phyloP scores from a whole-genome alignment of 352 stramenopile species.

The Globisporangium cederbergense region DNA sequence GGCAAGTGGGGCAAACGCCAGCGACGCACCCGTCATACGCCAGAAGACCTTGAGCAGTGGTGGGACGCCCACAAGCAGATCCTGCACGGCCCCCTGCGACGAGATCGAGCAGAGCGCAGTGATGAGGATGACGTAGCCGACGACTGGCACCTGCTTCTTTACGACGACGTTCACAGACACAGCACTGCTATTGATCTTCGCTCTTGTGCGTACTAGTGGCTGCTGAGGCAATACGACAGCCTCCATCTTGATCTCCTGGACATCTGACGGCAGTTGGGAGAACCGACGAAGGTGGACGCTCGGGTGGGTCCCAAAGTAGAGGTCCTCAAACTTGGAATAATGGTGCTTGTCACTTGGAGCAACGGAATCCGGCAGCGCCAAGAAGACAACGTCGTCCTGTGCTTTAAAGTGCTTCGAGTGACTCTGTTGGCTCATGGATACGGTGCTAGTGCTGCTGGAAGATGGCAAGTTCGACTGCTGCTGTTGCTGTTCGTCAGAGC shows the following conservation, averaged over 20 bases:
- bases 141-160: constrained; percentile 39
- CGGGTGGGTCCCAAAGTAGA: no score
- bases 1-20: constrained; percentile 33
- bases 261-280: constrained; percentile 28
- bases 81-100: constrained; percentile 41
- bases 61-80: constrained; percentile 36
- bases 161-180: constrained; percentile 38
- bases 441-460: background rate
- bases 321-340: background rate
- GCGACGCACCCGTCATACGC: constrained; percentile 39
- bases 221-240: constrained; percentile 21
- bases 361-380: constrained; percentile 29
- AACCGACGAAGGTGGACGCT: constrained; percentile 4
- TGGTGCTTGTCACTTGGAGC: background rate
- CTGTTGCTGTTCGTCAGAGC: background rate
- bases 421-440: background rate
- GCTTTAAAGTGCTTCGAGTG: background rate
- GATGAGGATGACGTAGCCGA: constrained; percentile 44
- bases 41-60: constrained; percentile 57
- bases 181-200: background rate
- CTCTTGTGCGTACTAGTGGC: background rate
- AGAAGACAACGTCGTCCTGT: constrained; percentile 23
- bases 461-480: background rate
- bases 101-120: constrained; percentile 37
- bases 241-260: constrained; percentile 36